A percentile compares a stretch with the other conserved stretches of the same genome.
Conservation (phyloP, 2,329 filamentous ascomycete species). For the Teratosphaeriaceae sp. region DNA sequence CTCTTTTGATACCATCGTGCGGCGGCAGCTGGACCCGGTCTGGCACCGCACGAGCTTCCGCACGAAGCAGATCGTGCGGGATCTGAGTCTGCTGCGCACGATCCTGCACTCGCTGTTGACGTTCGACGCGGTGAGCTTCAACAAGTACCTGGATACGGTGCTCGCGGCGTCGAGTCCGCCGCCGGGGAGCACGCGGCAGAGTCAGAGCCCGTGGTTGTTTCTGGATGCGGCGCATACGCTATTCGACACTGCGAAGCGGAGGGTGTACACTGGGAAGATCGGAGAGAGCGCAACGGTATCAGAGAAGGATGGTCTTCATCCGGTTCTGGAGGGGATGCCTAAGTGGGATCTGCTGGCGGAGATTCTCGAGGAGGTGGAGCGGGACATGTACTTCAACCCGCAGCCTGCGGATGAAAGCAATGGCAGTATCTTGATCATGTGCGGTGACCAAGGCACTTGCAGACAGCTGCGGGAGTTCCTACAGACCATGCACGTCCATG, state of each 20-base stretch:
- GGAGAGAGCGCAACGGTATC: constrained; percentile 48
- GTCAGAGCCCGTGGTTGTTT: constrained; percentile 92
- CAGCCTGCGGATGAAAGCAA: constrained; percentile 73
- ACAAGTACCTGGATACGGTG: constrained; percentile 90
- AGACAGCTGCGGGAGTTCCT: constrained; percentile 86
- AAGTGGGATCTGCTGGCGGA: constrained; percentile 92
- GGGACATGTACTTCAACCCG: constrained; percentile 80
- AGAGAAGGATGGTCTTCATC: constrained; percentile 58
- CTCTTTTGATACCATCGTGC: constrained; percentile 84
- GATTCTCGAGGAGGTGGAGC: constrained; percentile 86
- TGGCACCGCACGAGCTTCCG: constrained; percentile 97
- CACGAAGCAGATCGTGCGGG: constrained; percentile 88
- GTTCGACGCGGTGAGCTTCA: constrained; percentile 84
- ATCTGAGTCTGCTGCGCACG: constrained; percentile 73
- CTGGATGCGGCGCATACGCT: constrained; percentile 91
- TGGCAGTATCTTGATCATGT: constrained; percentile 94
- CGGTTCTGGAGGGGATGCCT: constrained; percentile 86
- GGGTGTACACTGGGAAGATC: constrained; percentile 75
- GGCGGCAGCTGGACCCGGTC: constrained; percentile 86
- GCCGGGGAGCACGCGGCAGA: constrained; percentile 78
- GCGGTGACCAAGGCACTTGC: constrained; percentile 77
- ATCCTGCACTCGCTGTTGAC: constrained; percentile 76
- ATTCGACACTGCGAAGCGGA: constrained; percentile 79
- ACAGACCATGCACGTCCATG: constrained; percentile 71
- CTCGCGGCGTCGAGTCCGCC: constrained; percentile 84